Base-by-base conservation (phyloP, 73 alveolate species). In the Tetrahymena malaccensis region DNA sequence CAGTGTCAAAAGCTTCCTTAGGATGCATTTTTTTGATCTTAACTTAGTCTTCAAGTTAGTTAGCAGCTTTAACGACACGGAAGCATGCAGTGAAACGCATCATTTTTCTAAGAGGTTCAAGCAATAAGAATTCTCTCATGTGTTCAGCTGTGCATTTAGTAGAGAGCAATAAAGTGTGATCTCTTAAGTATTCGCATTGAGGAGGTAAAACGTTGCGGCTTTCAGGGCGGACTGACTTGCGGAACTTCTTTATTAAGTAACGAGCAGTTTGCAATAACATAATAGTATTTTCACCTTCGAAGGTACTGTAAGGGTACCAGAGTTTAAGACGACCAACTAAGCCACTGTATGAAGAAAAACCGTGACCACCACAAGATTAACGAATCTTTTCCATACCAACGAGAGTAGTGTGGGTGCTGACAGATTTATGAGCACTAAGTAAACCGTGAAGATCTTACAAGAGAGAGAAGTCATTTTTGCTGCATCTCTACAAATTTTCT, bases 361-460 rank as follows among this genome's bases (percentile, higher is more conserved):
- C 99, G 94, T 98, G 99, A 25, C 99, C 99, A 35, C 99, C 99
- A 93, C 99, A 97, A 83, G 98, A 96, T 85, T 96, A 96, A 94
- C 99, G 95, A 56, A 96, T 56, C 43, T 50, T 58, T 43, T 96
- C 97, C 43, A 94, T 37, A 43, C 97, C 96, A 94, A 96, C 85
- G 35, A 96, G 94, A 31, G 94, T 93, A 85, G 96, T 96, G 33
- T 93, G 34, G 34, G 97, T 96, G 85, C 43, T 94, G 43, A 84
- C 84, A 35, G 97, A 95, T 94, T 96, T 94, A 31, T 85, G 94
- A 35, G 96, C 97, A 85, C 97, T 84, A 27, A 95, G 95, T 56
- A 96, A 34, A 37, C 95, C 95, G 85, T 96, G 97, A 57, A 94
- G 94, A 10, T 50, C 97, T 55, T 95, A 27, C 85, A 95, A 84